Base-by-base conservation (phyloP, 164 flowering plant genomes). In the Annona squamosa region DNA sequence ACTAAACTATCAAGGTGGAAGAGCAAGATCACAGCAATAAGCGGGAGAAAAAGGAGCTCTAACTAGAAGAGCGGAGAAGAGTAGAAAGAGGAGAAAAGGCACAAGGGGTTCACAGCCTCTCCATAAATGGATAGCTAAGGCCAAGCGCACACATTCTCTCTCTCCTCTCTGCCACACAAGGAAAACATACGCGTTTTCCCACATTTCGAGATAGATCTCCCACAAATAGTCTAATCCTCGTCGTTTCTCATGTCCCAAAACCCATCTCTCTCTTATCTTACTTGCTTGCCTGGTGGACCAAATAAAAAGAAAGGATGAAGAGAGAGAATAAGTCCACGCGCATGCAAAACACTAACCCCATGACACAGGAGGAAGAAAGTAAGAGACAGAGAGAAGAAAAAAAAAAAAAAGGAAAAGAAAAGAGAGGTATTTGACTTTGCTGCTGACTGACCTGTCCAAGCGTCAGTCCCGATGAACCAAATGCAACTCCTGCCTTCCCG, bases 141-240 rank as follows among this genome's bases (percentile, higher is more conserved):
- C 63, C 63, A 16, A 59, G 5, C 2, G 66, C 66, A 63, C 66
- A 18, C 17, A 13, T 18, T 63, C 2, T 63, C 66, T 26, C 6
- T 47, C 67, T 69, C 71, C 72, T 70, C 72, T 79, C 59, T 41
- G 63, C 37, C 63, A 46, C n/a, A 44, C 46, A 26, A 65, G 61
- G 65, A 52, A 70, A 56, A 43, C 46, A 37, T 3, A 70, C 68
- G 68, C 70, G 74, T 65, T 69, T 77, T 82, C 78, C 65, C 83
- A 74, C 70, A 73, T 64, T 79, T 77, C 85, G 86, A 84, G 86
- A 82, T 52, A 73, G 85, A 83, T 87, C 74, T 83, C 68, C 46
- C 68, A 26, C 67, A 19, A 77, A 82, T 17, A 44, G 75, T 42
- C 43, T 41, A 66, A 41, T 43, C 10, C 68, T 17, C 47, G 37